Conservation (phyloP, 163 green algal genomes). For the Chloromonas sp. region DNA sequence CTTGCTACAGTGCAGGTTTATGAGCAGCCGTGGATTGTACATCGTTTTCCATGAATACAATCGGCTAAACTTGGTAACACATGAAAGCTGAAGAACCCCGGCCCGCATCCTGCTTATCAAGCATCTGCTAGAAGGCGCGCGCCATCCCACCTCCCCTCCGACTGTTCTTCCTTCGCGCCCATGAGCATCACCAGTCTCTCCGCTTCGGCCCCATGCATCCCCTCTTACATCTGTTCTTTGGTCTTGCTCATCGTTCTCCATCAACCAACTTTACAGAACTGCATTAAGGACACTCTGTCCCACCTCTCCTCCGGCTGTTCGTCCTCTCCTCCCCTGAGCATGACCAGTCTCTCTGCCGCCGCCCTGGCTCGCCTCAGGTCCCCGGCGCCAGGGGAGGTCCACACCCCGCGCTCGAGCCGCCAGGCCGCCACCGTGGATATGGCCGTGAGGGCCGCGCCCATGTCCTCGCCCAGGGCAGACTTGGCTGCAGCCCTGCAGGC, state of each 20-base stretch:
- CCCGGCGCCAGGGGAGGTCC: slow-evolving; percentile 54
- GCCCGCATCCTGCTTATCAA: no score
- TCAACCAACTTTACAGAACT: neutral
- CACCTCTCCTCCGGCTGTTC: no score
- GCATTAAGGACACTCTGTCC: no score
- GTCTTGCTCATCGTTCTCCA: neutral
- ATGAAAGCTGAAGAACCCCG: no score
- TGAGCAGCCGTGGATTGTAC: no score
- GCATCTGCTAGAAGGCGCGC: no score
- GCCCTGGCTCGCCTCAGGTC: slow-evolving; percentile 61
- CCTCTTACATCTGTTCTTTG: neutral
- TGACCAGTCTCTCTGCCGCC: slow-evolving; percentile 61
- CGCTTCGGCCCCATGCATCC: neutral
- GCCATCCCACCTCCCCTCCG: no score
- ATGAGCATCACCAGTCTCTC: neutral
- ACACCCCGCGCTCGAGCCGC: slow-evolving; percentile 64
- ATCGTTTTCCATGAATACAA: no score
- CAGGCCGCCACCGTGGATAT: slow-evolving; percentile 50
- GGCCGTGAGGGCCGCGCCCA: slow-evolving; percentile 43
- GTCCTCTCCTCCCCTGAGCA: slow-evolving; percentile 24
- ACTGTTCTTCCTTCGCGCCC: neutral
- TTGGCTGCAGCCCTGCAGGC: neutral
- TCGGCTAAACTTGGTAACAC: no score
- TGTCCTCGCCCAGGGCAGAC: slow-evolving; percentile 18
- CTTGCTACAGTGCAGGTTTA: no score